Percentiles rank a stretch among this genome's conserved stretches.
These are phyloP conservation scores for Fraxinus xanthoxyloides DNA, from an alignment of 305 asterid genomes.

Conservation along the genomic window DNA sequence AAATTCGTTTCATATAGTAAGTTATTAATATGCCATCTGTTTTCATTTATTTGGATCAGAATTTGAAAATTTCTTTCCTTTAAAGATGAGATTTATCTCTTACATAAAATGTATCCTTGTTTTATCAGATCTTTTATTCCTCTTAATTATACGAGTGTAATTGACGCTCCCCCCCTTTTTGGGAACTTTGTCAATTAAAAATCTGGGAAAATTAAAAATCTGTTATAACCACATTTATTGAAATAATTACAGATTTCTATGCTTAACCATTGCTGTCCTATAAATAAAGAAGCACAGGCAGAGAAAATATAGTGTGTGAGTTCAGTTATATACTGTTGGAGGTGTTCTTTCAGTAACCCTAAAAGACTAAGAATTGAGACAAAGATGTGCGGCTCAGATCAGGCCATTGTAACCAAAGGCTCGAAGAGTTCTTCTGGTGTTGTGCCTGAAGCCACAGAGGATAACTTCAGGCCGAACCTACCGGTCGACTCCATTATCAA, in stretches of 20 bases:
- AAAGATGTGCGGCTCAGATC: slow-evolving; percentile 48
- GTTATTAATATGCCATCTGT: not conserved
- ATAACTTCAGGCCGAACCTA: slow-evolving; percentile 6
- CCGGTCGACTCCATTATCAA: slow-evolving; percentile 32
- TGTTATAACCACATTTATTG: not conserved
- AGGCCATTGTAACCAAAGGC: slow-evolving; percentile 17
- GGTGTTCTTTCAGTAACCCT: not conserved
- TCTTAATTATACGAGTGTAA: not conserved
- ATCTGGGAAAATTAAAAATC: not conserved
- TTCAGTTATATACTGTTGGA: not conserved
- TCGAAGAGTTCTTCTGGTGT: slow-evolving; percentile 10
- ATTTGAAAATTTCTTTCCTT: not conserved
- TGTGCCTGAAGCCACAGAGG: slow-evolving; percentile 12
- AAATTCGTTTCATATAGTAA: not conserved
- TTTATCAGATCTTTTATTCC: not conserved
- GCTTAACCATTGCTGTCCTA: not conserved
- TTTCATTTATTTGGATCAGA: not conserved
- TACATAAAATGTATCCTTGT: not conserved
- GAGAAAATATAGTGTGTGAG: not conserved
- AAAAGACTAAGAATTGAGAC: not conserved
- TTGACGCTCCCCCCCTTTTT: not conserved
- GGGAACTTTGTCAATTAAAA: not conserved
- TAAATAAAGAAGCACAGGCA: slow-evolving; percentile 17
- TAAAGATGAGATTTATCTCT: not conserved
- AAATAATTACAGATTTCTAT: not conserved